Evolutionary conservation across 495 filamentous ascomycete genomes (phyloP), one percentile per base, ranked within the genome.

Genomic region (Annulohypoxylon maeteangense): DNA sequence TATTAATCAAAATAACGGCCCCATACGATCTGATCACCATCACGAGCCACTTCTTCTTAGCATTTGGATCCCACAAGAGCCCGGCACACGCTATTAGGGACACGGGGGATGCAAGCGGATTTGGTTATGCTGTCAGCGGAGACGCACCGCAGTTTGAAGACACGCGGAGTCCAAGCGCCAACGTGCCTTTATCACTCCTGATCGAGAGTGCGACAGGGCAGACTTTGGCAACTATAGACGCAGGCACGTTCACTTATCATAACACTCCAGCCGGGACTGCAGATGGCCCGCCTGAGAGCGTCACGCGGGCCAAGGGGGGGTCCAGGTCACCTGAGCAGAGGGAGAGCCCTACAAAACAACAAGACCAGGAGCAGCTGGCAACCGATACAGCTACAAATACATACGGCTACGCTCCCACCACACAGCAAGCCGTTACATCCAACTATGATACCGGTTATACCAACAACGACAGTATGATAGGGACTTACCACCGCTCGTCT

Each of bases 221-320:
- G 61, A 82, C 85, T 61, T 75, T 91, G 18, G 84, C 87, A 7
- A 85, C 87, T 10, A 81, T 90, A 12, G 89, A 93, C 61, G 87
- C 93, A 32, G 94, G 93, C 68, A 82, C 84, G 14, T 98, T 96
- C 76, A 90, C 88, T 2, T 99, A 96, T 75, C 76, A 79, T 48
- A 76, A 80, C 59, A 71, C 60, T 22, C 72, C 74, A n/a, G 75
- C 72, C 56, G 76, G 73, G 64, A 72, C 60, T 27, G 67, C 78
- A 38, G 82, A 81, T 29, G 77, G 65, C 51, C 76, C 82, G 71
- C 78, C 81, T 78, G 81, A 83, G 75, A 70, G 79, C 72, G 76
- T 79, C 77, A 82, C 81, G 65, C 80, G 82, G 72, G 61, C 36
- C 48, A 81, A 78, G 65, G 67, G 62, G 54, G 72, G 68, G 29